Evolutionary conservation across 139 green algal species (phyloP), one percentile per base, ranked within the genome.

Genomic region (Limnomonas spitsbergensis): DNA sequence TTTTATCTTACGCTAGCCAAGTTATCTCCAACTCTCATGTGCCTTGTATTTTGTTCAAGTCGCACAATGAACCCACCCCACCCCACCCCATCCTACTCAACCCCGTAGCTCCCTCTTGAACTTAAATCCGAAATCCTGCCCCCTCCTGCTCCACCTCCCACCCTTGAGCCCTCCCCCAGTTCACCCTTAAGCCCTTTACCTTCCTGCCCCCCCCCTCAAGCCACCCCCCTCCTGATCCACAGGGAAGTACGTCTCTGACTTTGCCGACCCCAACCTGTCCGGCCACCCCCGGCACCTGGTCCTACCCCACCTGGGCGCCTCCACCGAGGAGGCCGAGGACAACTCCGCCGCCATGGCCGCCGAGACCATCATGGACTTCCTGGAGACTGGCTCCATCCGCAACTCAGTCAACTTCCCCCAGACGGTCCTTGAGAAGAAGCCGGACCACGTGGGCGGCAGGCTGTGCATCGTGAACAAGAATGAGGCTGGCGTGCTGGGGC

Each of bases 361-460:
- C 1, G 82, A 88, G n/a, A 88, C 80, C 0, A 75, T 90, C 66
- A 90, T 84, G 85, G 80, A 88, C 71, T 90, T 88, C 76, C 76
- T 90, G 6, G 85, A 90, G 79, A 86, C 80, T 2, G 85, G 85
- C 36, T 83, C 82, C 47, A 90, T 90, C 77, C 74, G 78, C 40
- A 90, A 90, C 82, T 84, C 74, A 0, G 85, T 90, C 67, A 90
- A 90, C 80, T 90, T 90, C 79, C 85, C 85, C 1, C 81, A 82
- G 70, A 83, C 79, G 2, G 83, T 84, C 34, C 78, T 87, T 1
- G 69, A 81, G 47, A 53, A 71, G 38, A 80, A 85, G 73, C 68
- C 80, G 9, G 81, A 79, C 75, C 78, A 83, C 56, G 81, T 83
- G 29, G 78, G 78, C 76, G 82, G 73, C 31, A 82, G 85, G 31